Base-by-base conservation (phyloP, 1,284 basidiomycete species). In the Clitocybe nebularis region DNA sequence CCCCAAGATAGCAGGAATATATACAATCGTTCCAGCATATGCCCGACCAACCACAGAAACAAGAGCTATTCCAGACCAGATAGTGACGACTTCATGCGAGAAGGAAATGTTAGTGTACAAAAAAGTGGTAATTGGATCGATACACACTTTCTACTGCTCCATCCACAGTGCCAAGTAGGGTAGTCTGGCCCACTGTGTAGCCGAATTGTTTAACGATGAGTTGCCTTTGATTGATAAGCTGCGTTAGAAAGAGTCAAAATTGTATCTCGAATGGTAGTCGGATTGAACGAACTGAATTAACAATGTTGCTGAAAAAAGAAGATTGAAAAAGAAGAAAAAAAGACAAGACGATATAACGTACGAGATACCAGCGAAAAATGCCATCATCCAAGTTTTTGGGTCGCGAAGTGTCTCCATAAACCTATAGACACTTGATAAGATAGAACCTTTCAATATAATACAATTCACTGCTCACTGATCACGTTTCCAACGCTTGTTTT, bases 401-500 rank as follows among this genome's bases (percentile, higher is more conserved):
- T 89, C 86, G 36, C 55, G 60, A 17, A 89, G 58, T 0, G 85
- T 74, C 60, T 89, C 84, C 32, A 81, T 68, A 61, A 89, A 80
- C 56, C 84, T 87, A 46, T 1, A 9, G 23, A 32, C 10, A 37
- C 19, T 5, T 24, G 23, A 16, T n/a, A 20, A 44, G 22, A 29
- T 17, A 24, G 16, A 24, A 29, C 28, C 9, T 28, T 16, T 1
- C 16, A 40, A 28, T 13, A 38, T 25, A 33, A 29, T 9, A 33
- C 16, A 32, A 14, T 20, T 35, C 29, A 24, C 25, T 25, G 26
- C 79, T 50, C 45, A 85, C 80, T 90, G 87, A 30, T 86, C 79
- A 41, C 60, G 69, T 64, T 89, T 90, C 78, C 85, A 89, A 34
- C 68, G 70, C 57, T 89, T 88, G 60, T 86, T 88, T 62, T 89